Percentiles rank a stretch among this genome's conserved stretches.
Conservation (phyloP, 2,329 filamentous ascomycete genomes). For the Fusarium anthophilum region DNA sequence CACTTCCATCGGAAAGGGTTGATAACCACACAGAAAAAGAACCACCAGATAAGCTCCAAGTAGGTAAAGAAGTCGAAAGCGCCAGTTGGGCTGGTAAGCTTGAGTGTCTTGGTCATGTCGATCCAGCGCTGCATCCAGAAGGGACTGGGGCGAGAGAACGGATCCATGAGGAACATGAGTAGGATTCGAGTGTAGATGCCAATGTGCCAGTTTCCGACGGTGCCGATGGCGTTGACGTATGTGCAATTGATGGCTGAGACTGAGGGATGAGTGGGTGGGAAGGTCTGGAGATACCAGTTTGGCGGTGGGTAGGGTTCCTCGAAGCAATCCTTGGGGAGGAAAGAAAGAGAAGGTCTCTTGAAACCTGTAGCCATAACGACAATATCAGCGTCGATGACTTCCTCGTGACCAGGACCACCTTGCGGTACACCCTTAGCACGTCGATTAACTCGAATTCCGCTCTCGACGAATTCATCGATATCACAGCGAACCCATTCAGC, state of each 20-base stretch:
- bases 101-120: constrained; percentile 80
- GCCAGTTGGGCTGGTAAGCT: constrained; percentile 73
- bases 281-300: constrained; percentile 90
- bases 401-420: constrained; percentile 74
- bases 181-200: constrained; percentile 88
- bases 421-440: constrained; percentile 77
- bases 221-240: constrained; percentile 85
- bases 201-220: constrained; percentile 82
- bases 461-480: constrained; percentile 71
- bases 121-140: constrained; percentile 89
- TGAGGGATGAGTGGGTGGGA: constrained; percentile 77
- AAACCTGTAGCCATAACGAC: constrained; percentile 87
- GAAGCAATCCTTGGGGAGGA: constrained; percentile 79
- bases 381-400: constrained; percentile 76
- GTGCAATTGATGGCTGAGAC: constrained; percentile 86
- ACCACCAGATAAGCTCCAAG: constrained; percentile 86
- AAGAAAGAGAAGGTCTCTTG: constrained; percentile 75
- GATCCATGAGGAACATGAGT: constrained; percentile 86
- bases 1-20: constrained; percentile 94
- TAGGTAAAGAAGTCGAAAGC: constrained; percentile 94
- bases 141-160: constrained; percentile 74
- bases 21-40: constrained; percentile 77
- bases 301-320: constrained; percentile 78
- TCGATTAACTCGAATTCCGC: constrained; percentile 76
- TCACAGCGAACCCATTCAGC: constrained; percentile 86